phyloP scores from a whole-genome alignment of 352 stramenopile species.

The Paralagenidium karlingii region DNA sequence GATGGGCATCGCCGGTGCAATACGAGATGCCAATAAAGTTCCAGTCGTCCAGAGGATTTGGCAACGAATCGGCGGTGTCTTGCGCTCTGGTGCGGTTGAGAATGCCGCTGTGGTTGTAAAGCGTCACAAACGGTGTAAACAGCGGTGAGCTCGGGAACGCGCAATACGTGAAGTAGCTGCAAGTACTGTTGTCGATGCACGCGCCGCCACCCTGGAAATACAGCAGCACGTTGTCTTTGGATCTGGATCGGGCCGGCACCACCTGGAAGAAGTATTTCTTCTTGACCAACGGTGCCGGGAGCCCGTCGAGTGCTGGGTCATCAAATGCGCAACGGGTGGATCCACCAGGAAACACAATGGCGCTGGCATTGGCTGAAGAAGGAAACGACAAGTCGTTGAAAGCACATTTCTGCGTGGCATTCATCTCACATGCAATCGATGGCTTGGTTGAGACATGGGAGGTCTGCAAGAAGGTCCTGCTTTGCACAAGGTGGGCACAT shows the following conservation, averaged over 20 bases:
- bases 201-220: constrained; percentile 64
- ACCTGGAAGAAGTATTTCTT: constrained; percentile 65
- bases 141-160: constrained; percentile 19
- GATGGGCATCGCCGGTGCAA: constrained; percentile 57
- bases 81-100: constrained; percentile 42
- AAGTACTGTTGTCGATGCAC: constrained; percentile 52
- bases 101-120: constrained; percentile 33
- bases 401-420: too few relatives aligned
- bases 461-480: too few relatives aligned
- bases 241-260: constrained; percentile 29
- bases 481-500: too few relatives aligned
- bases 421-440: too few relatives aligned
- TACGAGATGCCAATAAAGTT: constrained; percentile 66
- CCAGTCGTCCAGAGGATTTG: constrained; percentile 68
- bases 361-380: constrained; percentile 33
- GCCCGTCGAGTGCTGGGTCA: constrained; percentile 23
- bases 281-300: constrained; percentile 26
- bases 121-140: constrained; percentile 30
- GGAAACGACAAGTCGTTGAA: too few relatives aligned
- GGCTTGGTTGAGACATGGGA: too few relatives aligned
- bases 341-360: constrained; percentile 38
- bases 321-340: constrained; percentile 40
- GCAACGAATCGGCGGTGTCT: too few relatives aligned
- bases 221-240: constrained; percentile 56
- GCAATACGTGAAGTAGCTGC: constrained; percentile 51